phyloP scores from a whole-genome alignment of 495 filamentous ascomycete species.

The Talaromyces ruber region DNA sequence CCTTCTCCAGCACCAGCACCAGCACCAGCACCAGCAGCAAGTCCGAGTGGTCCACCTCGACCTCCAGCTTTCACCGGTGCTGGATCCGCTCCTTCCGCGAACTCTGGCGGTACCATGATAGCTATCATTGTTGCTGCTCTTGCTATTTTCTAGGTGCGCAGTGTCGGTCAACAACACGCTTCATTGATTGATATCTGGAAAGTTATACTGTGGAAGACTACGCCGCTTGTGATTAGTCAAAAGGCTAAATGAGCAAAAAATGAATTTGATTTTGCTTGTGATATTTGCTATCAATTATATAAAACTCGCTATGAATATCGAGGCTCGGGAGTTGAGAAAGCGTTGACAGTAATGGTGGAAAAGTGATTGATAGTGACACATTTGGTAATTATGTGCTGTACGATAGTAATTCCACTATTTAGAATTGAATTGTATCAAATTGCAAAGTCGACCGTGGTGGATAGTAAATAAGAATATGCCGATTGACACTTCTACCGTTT shows the following conservation, averaged over 20 bases:
- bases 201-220: neutral
- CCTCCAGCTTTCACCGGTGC: neutral
- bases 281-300: neutral
- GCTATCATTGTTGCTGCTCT: neutral
- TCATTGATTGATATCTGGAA: neutral
- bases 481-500: no score
- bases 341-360: neutral
- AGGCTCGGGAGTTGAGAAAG: neutral
- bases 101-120: neutral
- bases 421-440: neutral
- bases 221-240: neutral
- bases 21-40: no score
- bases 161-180: neutral
- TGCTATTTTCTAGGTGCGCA: neutral
- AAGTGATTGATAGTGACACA: neutral
- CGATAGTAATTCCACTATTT: neutral
- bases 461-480: no score
- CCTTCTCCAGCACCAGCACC: neutral
- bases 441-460: neutral
- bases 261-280: neutral
- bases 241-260: neutral
- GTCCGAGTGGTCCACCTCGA: neutral
- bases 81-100: neutral
- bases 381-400: neutral
- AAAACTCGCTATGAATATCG: neutral